Evolutionary conservation across 768 basidiomycete genomes (phyloP).

Genomic region (Neoboletus brunneissimus): DNA sequence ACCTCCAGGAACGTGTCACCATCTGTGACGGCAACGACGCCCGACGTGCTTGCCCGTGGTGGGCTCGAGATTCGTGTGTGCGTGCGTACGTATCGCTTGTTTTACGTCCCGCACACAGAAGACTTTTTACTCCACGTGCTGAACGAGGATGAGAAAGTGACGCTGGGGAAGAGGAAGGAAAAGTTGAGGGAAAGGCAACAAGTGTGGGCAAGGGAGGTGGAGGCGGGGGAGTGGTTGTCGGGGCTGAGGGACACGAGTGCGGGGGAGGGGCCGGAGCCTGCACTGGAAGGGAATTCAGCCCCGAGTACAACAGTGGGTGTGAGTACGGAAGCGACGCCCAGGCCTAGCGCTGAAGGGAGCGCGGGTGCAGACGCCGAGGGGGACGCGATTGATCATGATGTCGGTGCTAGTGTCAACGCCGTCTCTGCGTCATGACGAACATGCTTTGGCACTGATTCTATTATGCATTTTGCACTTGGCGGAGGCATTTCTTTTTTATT

Average conservation of each 20-base stretch:
- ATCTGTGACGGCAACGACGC: conserved; percentile 27
- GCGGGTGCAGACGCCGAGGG: neutral
- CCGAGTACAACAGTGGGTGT: neutral
- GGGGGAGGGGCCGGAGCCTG: neutral
- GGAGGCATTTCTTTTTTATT: neutral
- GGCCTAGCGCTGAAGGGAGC: neutral
- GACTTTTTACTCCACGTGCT: conserved; percentile 19
- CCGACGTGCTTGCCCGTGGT: conserved; percentile 50
- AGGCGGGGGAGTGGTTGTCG: conserved; percentile 12
- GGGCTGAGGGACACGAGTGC: neutral
- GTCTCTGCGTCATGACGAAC: conserved; percentile 8
- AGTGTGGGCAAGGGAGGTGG: conserved; percentile 17
- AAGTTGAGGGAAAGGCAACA: conserved; percentile 11
- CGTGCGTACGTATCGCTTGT: conserved; percentile 27
- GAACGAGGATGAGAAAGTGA: conserved; percentile 10
- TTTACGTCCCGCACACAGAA: conserved; percentile 27
- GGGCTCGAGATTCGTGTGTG: conserved; percentile 83
- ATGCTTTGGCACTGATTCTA: neutral
- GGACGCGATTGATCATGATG: neutral
- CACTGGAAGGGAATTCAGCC: neutral
- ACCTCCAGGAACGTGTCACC: conserved; percentile 21
- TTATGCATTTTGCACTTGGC: neutral
- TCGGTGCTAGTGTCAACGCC: neutral
- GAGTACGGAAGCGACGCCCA: neutral
- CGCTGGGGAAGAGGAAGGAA: neutral